A percentile compares a stretch with the other conserved stretches of the same genome.
These are phyloP conservation scores for Globisporangium irregulare DNA, from an alignment of 352 stramenopile genomes.

Conservation along the genomic window DNA sequence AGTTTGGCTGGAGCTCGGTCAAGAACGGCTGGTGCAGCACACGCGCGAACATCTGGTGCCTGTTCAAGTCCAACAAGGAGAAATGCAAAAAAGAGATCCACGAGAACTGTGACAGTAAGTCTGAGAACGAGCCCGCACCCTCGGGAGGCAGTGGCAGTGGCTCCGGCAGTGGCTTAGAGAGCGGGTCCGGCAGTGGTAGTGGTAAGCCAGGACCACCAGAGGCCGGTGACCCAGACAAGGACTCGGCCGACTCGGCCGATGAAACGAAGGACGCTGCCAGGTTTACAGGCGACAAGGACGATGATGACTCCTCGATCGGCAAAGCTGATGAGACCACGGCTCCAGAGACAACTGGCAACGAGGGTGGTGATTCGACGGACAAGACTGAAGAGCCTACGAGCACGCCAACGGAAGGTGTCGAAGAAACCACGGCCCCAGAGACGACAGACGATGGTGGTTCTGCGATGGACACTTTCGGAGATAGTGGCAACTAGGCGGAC, in stretches of 20 bases:
- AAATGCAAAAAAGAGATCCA: constrained; percentile 31
- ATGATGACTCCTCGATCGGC: not conserved
- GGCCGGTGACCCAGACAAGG: not conserved
- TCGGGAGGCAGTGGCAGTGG: constrained; percentile 7
- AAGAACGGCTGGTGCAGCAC: constrained; percentile 24
- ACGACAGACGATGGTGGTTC: too few species aligned
- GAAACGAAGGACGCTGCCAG: not conserved
- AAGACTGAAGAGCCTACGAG: not conserved
- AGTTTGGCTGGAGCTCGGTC: constrained; percentile 25
- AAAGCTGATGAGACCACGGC: not conserved
- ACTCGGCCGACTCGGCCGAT: not conserved
- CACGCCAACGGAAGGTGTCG: not conserved
- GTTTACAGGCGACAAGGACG: not conserved
- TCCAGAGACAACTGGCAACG: not conserved
- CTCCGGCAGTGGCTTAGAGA: constrained; percentile 1
- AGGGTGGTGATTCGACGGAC: not conserved
- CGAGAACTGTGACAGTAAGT: constrained; percentile 10
- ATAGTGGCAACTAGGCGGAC: not conserved
- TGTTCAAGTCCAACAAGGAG: constrained; percentile 28
- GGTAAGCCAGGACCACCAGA: not conserved
- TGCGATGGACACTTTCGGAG: not conserved
- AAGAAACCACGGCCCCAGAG: not conserved
- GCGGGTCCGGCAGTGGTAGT: not conserved
- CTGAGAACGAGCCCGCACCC: not conserved
- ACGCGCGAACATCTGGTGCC: constrained; percentile 19